Conservation (phyloP, 805 yeast genomes). For the Ogataea philodendri region DNA sequence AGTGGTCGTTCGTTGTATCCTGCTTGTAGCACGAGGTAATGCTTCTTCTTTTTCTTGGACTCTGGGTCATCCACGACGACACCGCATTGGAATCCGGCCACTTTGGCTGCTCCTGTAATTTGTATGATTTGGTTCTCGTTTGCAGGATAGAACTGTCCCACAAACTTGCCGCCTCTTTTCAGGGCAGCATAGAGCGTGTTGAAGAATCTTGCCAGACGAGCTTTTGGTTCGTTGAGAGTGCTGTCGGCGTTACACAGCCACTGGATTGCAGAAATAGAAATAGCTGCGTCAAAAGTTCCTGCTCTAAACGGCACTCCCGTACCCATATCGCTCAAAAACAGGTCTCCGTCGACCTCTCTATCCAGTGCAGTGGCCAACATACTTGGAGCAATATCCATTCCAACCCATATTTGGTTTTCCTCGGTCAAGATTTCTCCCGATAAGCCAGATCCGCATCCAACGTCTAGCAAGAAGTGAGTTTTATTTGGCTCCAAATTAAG, state of each 20-base stretch:
- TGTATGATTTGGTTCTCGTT: conserved; percentile 81
- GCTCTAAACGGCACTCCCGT: conserved; percentile 92
- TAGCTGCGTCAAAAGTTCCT: conserved; percentile 95
- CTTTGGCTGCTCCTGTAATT: conserved; percentile 81
- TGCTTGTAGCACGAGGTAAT: conserved; percentile 85
- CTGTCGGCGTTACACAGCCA: conserved; percentile 98
- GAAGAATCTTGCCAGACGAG: conserved; percentile 77
- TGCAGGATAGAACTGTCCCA: conserved; percentile 94
- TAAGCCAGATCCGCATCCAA: conserved; percentile 97
- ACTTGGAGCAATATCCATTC: conserved; percentile 93
- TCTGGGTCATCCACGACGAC: conserved; percentile 92
- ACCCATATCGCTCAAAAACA: conserved; percentile 91
- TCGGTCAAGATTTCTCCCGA: conserved; percentile 92
- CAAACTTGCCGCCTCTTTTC: conserved; percentile 94
- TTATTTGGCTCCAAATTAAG: conserved; percentile 65
- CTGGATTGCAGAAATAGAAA: conserved; percentile 91
- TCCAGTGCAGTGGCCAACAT: conserved; percentile 95
- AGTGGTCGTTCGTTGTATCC: conserved; percentile 73
- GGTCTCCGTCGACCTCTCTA: conserved; percentile 89
- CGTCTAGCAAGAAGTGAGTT: conserved; percentile 74
- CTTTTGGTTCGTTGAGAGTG: conserved; percentile 75
- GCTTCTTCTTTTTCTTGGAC: conserved; percentile 85
- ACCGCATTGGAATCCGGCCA: conserved; percentile 96
- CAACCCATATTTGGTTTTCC: conserved; percentile 93
- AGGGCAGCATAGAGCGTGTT: conserved; percentile 82